These are phyloP conservation scores for Rhizopus stolonifer DNA, from an alignment of 371 early-diverging fungal species.

Conservation along the genomic window DNA sequence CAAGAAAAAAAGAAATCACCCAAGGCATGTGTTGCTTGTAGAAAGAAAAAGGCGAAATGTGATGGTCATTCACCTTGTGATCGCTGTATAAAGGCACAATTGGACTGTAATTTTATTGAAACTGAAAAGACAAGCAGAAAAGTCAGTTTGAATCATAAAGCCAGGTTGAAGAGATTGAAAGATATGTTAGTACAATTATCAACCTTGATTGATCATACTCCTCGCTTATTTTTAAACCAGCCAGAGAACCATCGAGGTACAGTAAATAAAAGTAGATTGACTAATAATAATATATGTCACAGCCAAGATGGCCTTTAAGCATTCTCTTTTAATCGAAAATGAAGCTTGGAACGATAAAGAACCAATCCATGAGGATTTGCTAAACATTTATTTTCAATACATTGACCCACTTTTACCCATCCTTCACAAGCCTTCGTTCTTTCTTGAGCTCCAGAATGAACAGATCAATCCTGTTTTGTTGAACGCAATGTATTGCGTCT, in stretches of 20 bases:
- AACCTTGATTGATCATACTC: constrained; percentile 12
- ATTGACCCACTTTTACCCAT: constrained; percentile 69
- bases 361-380: constrained; percentile 25
- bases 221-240: too few relatives aligned
- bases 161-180: constrained; percentile 12
- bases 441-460: constrained; percentile 9
- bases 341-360: constrained; percentile 1
- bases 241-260: not conserved
- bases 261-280: not conserved
- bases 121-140: constrained; percentile 17
- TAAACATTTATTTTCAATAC: constrained; percentile 64
- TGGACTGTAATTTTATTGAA: constrained; percentile 21
- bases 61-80: constrained; percentile 24
- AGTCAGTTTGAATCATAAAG: constrained; percentile 16
- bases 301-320: too few relatives aligned
- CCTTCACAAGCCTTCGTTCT: constrained; percentile 53
- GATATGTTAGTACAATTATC: constrained; percentile 16
- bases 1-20: constrained; percentile 23
- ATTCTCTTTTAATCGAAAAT: not conserved
- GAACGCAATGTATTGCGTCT: constrained; percentile 34
- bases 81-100: constrained; percentile 20
- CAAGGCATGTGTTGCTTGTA: constrained; percentile 25
- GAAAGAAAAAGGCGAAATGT: constrained; percentile 28
- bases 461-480: constrained; percentile 11
- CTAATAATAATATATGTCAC: too few relatives aligned